A percentile compares a stretch with the other conserved stretches of the same genome.
These are phyloP conservation scores for Rhizophora mangle DNA, from an alignment of 345 rosid genomes.

Conservation along the genomic window DNA sequence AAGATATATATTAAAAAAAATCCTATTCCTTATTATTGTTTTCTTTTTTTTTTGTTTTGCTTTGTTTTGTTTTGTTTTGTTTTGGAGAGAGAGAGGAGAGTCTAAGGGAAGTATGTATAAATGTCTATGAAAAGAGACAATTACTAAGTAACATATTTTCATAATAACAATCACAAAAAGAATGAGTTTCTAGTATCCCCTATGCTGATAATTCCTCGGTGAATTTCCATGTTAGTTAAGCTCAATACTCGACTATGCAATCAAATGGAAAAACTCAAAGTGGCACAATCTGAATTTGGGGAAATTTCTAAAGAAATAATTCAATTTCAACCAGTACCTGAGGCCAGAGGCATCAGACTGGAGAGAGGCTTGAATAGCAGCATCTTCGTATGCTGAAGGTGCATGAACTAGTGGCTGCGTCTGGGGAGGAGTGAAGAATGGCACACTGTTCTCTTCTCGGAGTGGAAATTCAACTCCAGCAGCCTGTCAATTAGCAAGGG, in stretches of 20 bases:
- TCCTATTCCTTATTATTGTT: no score
- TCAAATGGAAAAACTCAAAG: neutral
- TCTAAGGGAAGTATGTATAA: no score
- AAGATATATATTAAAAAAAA: no score
- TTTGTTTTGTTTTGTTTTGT: no score
- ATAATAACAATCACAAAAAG: neutral
- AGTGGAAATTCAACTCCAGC: constrained; percentile 90
- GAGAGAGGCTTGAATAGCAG: constrained; percentile 85
- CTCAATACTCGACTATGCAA: neutral
- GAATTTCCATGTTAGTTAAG: neutral
- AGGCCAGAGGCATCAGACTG: constrained; percentile 83
- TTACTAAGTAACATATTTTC: neutral
- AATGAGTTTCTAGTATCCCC: neutral
- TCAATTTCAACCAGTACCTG: constrained; percentile 44
- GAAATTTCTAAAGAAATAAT: constrained; percentile 1
- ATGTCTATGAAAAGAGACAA: neutral
- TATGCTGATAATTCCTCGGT: neutral
- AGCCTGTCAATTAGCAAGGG: constrained; percentile 42
- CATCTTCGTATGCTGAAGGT: constrained; percentile 66
- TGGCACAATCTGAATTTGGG: neutral
- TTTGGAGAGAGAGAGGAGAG: no score
- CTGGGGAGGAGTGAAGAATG: constrained; percentile 94
- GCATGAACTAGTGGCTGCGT: constrained; percentile 64
- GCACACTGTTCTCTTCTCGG: constrained; percentile 69
- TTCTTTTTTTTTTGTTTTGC: no score